Base-by-base conservation (phyloP, 1,284 basidiomycete species). In the Ceratorhiza oryzae-sativae region DNA sequence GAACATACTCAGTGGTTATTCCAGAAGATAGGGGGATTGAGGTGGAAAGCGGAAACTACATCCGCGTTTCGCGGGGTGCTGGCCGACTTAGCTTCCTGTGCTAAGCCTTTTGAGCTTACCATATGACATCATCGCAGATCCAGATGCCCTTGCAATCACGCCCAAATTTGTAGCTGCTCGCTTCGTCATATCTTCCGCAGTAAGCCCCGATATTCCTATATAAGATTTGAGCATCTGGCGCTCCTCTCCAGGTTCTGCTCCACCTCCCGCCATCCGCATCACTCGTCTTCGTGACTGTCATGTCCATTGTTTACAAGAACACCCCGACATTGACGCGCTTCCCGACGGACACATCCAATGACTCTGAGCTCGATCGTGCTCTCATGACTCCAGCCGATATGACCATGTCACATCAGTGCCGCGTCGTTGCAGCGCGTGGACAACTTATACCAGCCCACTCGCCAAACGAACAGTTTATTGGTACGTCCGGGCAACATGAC, bases 81-180 rank as follows among this genome's bases (percentile, higher is more conserved):
- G 42, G n/a, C 10, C 42, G 18, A 10, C 42, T 45, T 45, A 18
- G 10, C 3, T 12, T 45, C 48, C 48, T 6, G 25, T 8, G n/a
- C 48, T 51, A 25, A 27, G 30, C 4, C 18, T 39, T 13, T 39
- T 39, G 36, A n/a, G 36, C 13, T 6, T 6, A 6, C 36, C 36
- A 13, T 13, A 53, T 65, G 62, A 65, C 62, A 65, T 65, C 62
- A 65, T 30, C 13, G 45, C 15, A 62, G 60, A 34, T 62, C 60
- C 41, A 23, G 42, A 27, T 18, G n/a, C 53, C 41, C 36, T 62
- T 18, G 34, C 8, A 42, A 18, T 45, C 39, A 41, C 41, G 42
- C 27, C 49, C 53, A 34, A 34, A 56, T 56, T 56, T 56, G 53
- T n/a, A 18, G 8, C 27, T 51, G n/a, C 23, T 51, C 48, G 23